Evolutionary conservation across 345 rosid species (phyloP), one percentile per base, ranked within the genome.

Genomic region (Firmiana major): DNA sequence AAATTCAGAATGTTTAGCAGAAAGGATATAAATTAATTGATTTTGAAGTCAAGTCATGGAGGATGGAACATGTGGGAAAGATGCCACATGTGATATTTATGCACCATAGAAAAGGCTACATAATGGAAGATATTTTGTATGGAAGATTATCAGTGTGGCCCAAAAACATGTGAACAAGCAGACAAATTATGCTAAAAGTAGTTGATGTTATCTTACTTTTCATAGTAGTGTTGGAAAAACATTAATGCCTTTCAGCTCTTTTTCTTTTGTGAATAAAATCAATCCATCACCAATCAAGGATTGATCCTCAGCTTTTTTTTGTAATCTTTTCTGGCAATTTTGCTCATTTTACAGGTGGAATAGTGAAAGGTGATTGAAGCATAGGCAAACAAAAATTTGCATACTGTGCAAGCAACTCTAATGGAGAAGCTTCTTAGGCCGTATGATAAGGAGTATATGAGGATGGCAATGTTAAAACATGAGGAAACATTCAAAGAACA

Each of bases 401-500:
- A 46, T 69, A 48, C 28, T 69, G 42, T 24, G 15, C 40, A 26
- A 48, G 55, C 54, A 67, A 26, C 15, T 53, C 77, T 64, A 15
- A 94, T 96, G 99, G 98, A 88, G 93, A 92, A 89, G 84, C 79
- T 86, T 74, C 85, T 90, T 45, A 78, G 86, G 79, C 89, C 93
- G 51, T 87, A 85, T 78, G 97, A 92, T 68, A 91, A 87, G 88
- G 96, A 96, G 76, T 84, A 59, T 88, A 91, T 96, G 99, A 93
- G 87, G 86, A 79, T 88, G 94, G 97, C 97, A 80, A 96, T 96
- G 88, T 81, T 96, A 58, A 91, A 91, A 83, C 99, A 96, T 75
- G 99, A 96, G 86, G 89, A 96, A 88, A 96, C 97, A 46, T 96
- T 96, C 88, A 96, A 87, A 87, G 87, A 92, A 76, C 99, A 96